These are phyloP conservation scores for Lachnellula hyalina DNA, from an alignment of 2,329 filamentous ascomycete species.

Conservation along the genomic window DNA sequence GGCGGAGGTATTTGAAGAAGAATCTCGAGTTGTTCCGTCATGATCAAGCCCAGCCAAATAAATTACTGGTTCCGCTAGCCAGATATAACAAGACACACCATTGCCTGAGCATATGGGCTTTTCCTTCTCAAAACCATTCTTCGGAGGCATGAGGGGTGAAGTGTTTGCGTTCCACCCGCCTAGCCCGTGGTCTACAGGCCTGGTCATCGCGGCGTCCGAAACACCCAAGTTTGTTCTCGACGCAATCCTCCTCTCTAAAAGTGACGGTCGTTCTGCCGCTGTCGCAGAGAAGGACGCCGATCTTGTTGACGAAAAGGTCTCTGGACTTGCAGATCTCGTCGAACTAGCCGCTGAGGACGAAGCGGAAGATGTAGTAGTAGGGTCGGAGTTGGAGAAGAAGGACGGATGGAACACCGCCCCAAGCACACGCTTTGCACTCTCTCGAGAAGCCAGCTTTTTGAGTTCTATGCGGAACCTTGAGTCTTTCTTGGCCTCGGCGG, in stretches of 20 bases:
- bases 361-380: constrained; percentile 11
- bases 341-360: constrained; percentile 19
- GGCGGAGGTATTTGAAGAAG: constrained; percentile 48
- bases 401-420: constrained; percentile 28
- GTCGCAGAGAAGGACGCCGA: constrained; percentile 17
- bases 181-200: constrained; percentile 9
- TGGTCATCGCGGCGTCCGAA: constrained; percentile 17
- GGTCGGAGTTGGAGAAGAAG: constrained; percentile 15
- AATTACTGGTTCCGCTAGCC: constrained; percentile 73
- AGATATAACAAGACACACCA: constrained; percentile 67
- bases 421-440: constrained; percentile 31
- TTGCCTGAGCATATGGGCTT: constrained; percentile 74
- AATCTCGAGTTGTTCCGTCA: constrained; percentile 33
- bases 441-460: constrained; percentile 42
- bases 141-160: constrained; percentile 2
- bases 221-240: constrained; percentile 3
- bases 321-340: constrained; percentile 21
- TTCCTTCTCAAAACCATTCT: constrained; percentile 36
- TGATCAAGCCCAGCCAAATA: constrained; percentile 73
- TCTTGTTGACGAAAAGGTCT: constrained; percentile 8
- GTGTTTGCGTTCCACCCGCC: neutral
- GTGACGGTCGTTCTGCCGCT: constrained; percentile 17
- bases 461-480: constrained; percentile 33
- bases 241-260: constrained; percentile 22
- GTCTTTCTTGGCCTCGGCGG: constrained; percentile 27